Conservation (phyloP, 768 basidiomycete genomes). For the Arthromyces matolae region DNA sequence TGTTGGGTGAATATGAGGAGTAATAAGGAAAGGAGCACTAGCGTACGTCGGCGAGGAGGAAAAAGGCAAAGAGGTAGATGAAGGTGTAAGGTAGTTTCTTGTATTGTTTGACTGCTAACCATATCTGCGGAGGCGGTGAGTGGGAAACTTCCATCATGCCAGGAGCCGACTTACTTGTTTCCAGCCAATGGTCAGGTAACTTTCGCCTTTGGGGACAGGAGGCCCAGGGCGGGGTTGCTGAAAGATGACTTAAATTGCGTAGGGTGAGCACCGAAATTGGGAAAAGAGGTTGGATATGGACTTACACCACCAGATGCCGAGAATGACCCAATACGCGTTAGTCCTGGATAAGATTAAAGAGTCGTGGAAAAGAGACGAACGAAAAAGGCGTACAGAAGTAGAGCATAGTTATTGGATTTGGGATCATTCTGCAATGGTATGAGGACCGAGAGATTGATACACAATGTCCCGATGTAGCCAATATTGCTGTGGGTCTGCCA, state of each 20-base stretch:
- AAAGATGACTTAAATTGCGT: conserved; percentile 69
- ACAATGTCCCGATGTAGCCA: conserved; percentile 63
- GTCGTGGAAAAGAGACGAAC: background rate
- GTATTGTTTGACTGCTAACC: conserved; percentile 71
- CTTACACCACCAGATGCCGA: conserved; percentile 88
- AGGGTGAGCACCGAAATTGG: too few relatives aligned
- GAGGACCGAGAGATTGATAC: conserved; percentile 67
- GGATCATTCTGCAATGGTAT: conserved; percentile 57
- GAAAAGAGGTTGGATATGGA: too few relatives aligned
- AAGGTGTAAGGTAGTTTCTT: conserved; percentile 80
- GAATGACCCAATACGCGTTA: conserved; percentile 73
- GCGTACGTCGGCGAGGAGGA: conserved; percentile 74
- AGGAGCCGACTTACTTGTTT: conserved; percentile 54
- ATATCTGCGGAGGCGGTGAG: conserved; percentile 60
- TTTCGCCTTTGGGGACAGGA: conserved; percentile 69
- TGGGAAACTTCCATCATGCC: background rate
- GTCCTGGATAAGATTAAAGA: conserved; percentile 37
- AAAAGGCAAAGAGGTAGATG: conserved; percentile 71
- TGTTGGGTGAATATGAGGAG: background rate
- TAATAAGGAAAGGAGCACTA: background rate
- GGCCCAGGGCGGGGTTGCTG: conserved; percentile 85
- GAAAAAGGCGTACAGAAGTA: conserved; percentile 54
- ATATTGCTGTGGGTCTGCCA: conserved; percentile 69
- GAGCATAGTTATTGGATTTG: conserved; percentile 68
- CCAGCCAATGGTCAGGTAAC: conserved; percentile 81